Base-by-base conservation (phyloP, 2,329 filamentous ascomycete genomes). In the Ustulina deusta region DNA sequence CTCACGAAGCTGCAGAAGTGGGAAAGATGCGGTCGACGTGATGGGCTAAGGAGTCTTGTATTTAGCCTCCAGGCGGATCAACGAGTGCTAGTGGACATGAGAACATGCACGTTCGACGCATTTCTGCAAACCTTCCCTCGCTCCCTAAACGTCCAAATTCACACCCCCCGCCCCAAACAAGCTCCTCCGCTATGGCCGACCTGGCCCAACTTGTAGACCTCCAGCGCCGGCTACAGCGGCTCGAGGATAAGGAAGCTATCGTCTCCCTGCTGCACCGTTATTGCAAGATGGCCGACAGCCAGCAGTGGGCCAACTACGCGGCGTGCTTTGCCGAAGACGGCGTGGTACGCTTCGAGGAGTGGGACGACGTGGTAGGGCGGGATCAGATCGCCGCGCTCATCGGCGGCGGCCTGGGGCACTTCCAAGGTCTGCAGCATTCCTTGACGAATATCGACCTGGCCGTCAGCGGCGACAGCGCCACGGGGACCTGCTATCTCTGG, bases 401-500 rank as follows among this genome's bases (percentile, higher is more conserved):
- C 6, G 15, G 49, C 7, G 15, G 27, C n/a, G 29, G 3, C 29
- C 4, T 5, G 9, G n/a, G 29, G 2, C 27, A 25, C 2, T 52
- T 52, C 29, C 49, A 52, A 20, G 49, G 49, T 10, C 29, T n/a
- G 11, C 49, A 34, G 49, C 49, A 52, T 20, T 52, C 49, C 11
- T n/a, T 52, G 10, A 52, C 49, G 15, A 52, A 52, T 13, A 52
- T 52, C 29, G 49, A 52, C 11, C 27, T 52, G 27, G 15, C 11
- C 13, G 3, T 52, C 15, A 13, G 15, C 9, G 49, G 49, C 27
- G 27, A 52, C 27, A 17, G 2, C 10, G 49, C 49, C 49, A 34
- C 49, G 2, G 49, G 27, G 6, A 34, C 49, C n/a, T 52, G 49
- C 29, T 52, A 52, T 52, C 49, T 52, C 27, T 52, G 49, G 49